Percentiles rank a stretch among this genome's conserved stretches.
Evolutionary conservation across 2,329 filamentous ascomycete genomes (phyloP).

Genomic region (Colletotrichum zoysiae): DNA sequence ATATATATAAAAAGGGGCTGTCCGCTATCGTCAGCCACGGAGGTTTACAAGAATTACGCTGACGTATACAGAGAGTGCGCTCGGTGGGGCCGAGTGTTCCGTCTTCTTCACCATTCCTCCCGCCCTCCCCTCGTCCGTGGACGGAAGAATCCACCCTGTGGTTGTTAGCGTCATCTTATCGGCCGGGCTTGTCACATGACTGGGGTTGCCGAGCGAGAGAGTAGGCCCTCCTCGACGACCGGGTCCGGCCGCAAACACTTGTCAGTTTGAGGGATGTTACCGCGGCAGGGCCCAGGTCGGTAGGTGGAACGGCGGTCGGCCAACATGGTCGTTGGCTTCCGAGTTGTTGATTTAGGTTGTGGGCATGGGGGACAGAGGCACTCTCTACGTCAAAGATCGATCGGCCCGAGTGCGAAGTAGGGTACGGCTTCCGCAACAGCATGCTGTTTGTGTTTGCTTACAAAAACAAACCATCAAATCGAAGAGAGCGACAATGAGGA

Average conservation of each 20-base stretch:
- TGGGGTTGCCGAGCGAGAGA: not conserved
- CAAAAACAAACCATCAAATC: not conserved
- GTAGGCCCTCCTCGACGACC: not conserved
- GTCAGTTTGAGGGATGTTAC: no score
- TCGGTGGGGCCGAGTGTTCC: conserved; percentile 8
- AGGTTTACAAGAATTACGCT: not conserved
- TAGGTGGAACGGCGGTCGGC: not conserved
- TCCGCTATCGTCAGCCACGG: conserved; percentile 6
- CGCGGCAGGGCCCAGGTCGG: not conserved
- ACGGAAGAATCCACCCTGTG: not conserved
- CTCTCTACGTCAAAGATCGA: conserved; percentile 26
- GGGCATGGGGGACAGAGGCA: conserved; percentile 32
- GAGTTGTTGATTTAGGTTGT: conserved; percentile 25
- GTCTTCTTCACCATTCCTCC: no score
- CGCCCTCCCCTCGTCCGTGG: not conserved
- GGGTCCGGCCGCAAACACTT: no score
- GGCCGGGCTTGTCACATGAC: not conserved
- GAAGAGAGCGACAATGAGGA: not conserved
- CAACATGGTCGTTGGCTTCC: conserved; percentile 1
- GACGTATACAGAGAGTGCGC: conserved; percentile 7
- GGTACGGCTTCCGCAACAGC: not conserved
- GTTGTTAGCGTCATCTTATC: not conserved
- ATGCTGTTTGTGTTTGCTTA: not conserved
- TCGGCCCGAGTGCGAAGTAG: conserved; percentile 8
- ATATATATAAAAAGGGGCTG: not conserved